phyloP scores from a whole-genome alignment of 2,329 filamentous ascomycete genomes.

The Cladophialophora yegresii region DNA sequence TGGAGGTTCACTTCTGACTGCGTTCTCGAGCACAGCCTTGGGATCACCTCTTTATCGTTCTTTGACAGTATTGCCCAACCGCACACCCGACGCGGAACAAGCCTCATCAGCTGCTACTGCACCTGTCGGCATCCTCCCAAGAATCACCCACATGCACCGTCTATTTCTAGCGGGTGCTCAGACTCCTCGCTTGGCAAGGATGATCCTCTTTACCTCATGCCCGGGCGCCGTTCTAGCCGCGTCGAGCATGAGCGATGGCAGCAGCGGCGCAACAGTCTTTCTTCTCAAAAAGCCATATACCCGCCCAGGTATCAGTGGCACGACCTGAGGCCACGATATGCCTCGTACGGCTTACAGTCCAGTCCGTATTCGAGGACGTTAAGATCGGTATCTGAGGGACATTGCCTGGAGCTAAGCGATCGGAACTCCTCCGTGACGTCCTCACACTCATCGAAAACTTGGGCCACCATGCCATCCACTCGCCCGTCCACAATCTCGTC shows the following conservation, averaged over 20 bases:
- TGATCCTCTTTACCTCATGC: constrained; percentile 17
- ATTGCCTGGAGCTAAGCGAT: constrained; percentile 21
- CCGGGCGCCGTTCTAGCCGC: constrained; percentile 13
- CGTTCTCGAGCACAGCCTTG: constrained; percentile 8
- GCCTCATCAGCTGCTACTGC: constrained; percentile 15
- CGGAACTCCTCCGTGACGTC: constrained; percentile 20
- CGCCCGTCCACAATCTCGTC: constrained; percentile 5
- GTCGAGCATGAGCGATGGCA: constrained; percentile 30
- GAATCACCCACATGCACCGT: constrained; percentile 1
- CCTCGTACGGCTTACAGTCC: constrained; percentile 9
- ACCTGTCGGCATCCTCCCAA: constrained; percentile 5
- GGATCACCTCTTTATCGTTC: constrained; percentile 17
- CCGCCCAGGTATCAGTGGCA: constrained; percentile 22
- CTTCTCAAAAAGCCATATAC: constrained; percentile 30
- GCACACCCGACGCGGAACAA: not conserved
- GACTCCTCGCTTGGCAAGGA: constrained; percentile 20
- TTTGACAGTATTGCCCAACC: constrained; percentile 15
- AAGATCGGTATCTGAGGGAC: constrained; percentile 28
- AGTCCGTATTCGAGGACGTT: constrained; percentile 26
- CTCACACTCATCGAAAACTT: constrained; percentile 18
- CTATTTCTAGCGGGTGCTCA: constrained; percentile 19
- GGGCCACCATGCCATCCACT: not conserved
- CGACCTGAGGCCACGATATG: constrained; percentile 19
- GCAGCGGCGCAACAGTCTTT: constrained; percentile 29
- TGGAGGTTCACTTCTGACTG: not conserved